Base-by-base conservation (phyloP, 805 yeast species). In the Yarrowia deformans region DNA sequence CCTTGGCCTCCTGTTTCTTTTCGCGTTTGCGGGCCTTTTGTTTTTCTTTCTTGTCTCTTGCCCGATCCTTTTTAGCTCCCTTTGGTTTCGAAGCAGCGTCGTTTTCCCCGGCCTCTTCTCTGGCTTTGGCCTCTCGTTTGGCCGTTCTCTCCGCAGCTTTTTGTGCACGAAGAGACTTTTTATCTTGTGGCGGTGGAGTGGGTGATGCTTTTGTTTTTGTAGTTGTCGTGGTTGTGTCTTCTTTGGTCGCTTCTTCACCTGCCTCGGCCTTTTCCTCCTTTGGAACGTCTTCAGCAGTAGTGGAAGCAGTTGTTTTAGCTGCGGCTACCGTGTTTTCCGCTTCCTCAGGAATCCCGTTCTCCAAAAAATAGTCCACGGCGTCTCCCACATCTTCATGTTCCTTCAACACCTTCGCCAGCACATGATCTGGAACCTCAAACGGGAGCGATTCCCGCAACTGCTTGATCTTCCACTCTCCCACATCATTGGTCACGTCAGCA, bases 11-110 rank as follows among this genome's bases (percentile, higher is more conserved):
- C 16, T 48, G 19, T 48, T 72, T 73, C 58, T 75, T 69, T 23
- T 73, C 75, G n/a, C 69, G 56, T 10, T 75, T 73, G 16, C 70
- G 69, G 8, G 71, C 69, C 55, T 72, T 73, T 67, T 73, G 76
- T 39, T 66, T 55, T 45, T 73, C 73, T 63, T 73, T 73, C 55
- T 69, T 69, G 46, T 73, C 75, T 35, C 75, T 67, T 12, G 74
- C 73, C 16, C 72, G 68, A 55, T 70, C 35, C 29, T 71, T 35
- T 48, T 63, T 63, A 10, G 52, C 66, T 32, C 52, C 66, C 13
- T 63, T 63, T 37, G 5, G 46, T 9, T 23, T 12, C 37, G 3
- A 9, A 13, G 14, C 2, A 23, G 29, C 29, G 29, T 23, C 29
- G 29, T 23, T 23, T 23, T 18, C 35, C 4, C 10, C 39, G 2